A percentile compares a stretch with the other conserved stretches of the same genome.
phyloP scores from a whole-genome alignment of 2,329 filamentous ascomycete species.

The Amesomyces nigricolor region DNA sequence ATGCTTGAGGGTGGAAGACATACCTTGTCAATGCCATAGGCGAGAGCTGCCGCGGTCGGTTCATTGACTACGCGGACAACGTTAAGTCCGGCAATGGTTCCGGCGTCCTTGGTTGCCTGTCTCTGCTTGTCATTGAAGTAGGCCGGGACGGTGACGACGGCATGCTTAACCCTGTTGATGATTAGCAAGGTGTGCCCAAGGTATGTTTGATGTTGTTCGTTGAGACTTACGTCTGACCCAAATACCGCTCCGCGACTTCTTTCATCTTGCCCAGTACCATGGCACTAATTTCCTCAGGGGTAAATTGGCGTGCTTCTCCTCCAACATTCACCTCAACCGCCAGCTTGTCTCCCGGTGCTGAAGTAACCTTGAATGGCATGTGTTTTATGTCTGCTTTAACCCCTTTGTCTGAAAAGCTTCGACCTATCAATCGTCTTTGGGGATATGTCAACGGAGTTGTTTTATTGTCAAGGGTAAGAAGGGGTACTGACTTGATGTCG shows the following conservation, averaged over 20 bases:
- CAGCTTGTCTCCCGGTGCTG: constrained; percentile 66
- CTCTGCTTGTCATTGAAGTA: constrained; percentile 99
- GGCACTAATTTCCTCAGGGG: constrained; percentile 54
- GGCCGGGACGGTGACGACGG: constrained; percentile 88
- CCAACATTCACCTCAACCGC: constrained; percentile 65
- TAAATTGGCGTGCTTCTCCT: constrained; percentile 48
- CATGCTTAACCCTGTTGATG: constrained; percentile 57
- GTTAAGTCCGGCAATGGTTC: constrained; percentile 84
- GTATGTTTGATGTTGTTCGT: no score
- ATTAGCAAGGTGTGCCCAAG: not conserved
- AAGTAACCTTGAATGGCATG: constrained; percentile 74
- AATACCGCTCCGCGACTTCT: constrained; percentile 63
- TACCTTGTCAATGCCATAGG: constrained; percentile 78
- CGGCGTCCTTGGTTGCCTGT: constrained; percentile 93
- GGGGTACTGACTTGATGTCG: constrained; percentile 60
- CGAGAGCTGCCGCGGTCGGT: constrained; percentile 89
- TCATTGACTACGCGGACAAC: constrained; percentile 95
- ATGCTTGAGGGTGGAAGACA: no score
- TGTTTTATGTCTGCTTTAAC: constrained; percentile 93
- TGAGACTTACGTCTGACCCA: constrained; percentile 58
- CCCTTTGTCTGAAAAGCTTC: constrained; percentile 75
- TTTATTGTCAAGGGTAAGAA: no score
- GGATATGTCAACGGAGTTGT: not conserved
- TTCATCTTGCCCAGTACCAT: constrained; percentile 60
- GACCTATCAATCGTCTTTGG: constrained; percentile 64